phyloP scores from a whole-genome alignment of 106 monocot species.

The Phalaenopsis equestris region DNA sequence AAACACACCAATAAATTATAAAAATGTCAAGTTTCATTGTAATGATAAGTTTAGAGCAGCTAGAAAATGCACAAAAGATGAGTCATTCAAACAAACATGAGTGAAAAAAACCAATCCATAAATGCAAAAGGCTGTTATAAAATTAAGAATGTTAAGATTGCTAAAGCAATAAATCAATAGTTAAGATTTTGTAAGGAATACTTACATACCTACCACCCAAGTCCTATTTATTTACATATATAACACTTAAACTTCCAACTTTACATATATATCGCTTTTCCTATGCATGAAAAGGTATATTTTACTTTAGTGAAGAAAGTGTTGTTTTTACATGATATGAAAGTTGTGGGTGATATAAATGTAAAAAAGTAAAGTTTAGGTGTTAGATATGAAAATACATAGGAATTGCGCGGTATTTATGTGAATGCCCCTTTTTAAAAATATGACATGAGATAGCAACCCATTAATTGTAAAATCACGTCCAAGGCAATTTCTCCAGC shows the following conservation, averaged over 20 bases:
- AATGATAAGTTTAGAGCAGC: background rate
- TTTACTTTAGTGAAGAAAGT: too few relatives aligned
- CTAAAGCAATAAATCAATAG: background rate
- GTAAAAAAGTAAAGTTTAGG: too few relatives aligned
- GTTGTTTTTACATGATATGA: too few relatives aligned
- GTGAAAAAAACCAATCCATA: background rate
- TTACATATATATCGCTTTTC: too few relatives aligned
- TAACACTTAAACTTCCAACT: too few relatives aligned
- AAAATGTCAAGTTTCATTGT: background rate
- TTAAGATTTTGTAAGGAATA: background rate
- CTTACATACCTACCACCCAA: too few relatives aligned
- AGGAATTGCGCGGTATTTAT: too few relatives aligned
- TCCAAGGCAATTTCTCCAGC: constrained; percentile 81
- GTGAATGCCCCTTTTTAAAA: background rate
- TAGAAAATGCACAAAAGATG: background rate
- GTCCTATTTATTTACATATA: too few relatives aligned
- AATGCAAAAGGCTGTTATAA: background rate
- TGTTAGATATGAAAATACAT: too few relatives aligned
- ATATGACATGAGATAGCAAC: constrained; percentile 21
- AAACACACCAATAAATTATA: constrained; percentile 1
- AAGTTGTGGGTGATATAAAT: too few relatives aligned
- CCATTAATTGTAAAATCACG: constrained; percentile 95
- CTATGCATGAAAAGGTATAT: too few relatives aligned
- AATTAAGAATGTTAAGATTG: background rate
- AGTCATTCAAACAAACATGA: background rate